These are phyloP conservation scores for Exophiala sp. DNA, from an alignment of 2,329 filamentous ascomycete species.

Conservation along the genomic window DNA sequence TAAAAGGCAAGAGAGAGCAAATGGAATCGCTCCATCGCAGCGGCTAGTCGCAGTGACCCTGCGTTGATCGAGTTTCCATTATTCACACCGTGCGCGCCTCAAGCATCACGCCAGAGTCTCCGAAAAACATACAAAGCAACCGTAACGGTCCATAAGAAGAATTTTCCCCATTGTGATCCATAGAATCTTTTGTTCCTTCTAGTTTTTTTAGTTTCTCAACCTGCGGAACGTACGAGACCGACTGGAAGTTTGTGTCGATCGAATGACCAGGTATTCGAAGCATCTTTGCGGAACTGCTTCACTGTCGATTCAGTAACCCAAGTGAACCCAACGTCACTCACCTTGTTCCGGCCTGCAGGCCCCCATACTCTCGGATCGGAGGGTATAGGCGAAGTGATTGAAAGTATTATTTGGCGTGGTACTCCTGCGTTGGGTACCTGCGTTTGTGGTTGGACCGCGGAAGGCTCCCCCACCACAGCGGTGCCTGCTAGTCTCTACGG, in stretches of 20 bases:
- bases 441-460: neutral
- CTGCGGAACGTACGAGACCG: conserved; percentile 1
- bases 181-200: neutral
- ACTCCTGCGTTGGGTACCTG: neutral
- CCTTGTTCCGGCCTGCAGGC: neutral
- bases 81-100: conserved; percentile 18
- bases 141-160: neutral
- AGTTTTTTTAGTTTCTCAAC: neutral
- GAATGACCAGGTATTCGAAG: neutral
- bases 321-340: neutral
- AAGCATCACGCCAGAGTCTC: conserved; percentile 12
- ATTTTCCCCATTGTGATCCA: conserved; percentile 1
- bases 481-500: too few species aligned
- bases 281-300: neutral
- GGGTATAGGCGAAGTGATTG: conserved; percentile 1
- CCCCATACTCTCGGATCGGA: neutral
- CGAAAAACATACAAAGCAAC: conserved; percentile 16
- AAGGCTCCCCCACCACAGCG: neutral
- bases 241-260: neutral
- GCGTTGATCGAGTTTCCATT: conserved; percentile 25
- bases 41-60: conserved; percentile 11
- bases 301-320: too few species aligned
- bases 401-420: neutral
- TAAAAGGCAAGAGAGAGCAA: neutral
- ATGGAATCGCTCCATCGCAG: neutral